These are phyloP conservation scores for Desmodesmus armatus DNA, from an alignment of 139 green algal species.

Conservation along the genomic window DNA sequence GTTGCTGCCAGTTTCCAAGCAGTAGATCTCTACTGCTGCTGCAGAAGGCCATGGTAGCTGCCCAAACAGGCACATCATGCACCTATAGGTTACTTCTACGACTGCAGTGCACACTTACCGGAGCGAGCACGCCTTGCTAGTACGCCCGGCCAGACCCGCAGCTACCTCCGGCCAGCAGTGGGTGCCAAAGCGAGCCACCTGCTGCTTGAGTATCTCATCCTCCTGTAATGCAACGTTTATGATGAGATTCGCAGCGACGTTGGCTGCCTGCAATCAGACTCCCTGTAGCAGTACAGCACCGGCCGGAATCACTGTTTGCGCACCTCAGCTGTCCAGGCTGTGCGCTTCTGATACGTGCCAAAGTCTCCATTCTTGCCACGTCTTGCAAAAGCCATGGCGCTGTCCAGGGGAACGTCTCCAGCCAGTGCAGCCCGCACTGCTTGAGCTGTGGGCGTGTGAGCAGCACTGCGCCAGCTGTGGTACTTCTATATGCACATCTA, in stretches of 20 bases:
- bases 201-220: constrained; percentile 32
- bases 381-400: neutral
- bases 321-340: constrained; percentile 43
- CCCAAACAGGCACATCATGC: too few relatives aligned
- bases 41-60: neutral
- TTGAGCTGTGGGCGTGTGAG: too few relatives aligned
- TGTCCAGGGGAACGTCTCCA: too few relatives aligned
- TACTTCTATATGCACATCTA: too few relatives aligned
- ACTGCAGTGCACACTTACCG: too few relatives aligned
- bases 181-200: constrained; percentile 39
- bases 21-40: too few relatives aligned
- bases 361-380: neutral
- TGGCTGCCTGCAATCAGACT: neutral
- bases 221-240: constrained; percentile 2
- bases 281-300: constrained; percentile 17
- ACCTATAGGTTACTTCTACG: too few relatives aligned
- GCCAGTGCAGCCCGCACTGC: too few relatives aligned
- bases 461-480: too few relatives aligned
- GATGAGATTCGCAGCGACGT: neutral
- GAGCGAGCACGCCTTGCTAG: constrained; percentile 42
- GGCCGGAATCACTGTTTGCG: neutral
- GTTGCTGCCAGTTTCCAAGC: too few relatives aligned
- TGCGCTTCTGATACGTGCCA: constrained; percentile 37
- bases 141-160: constrained; percentile 18
- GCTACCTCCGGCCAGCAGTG: constrained; percentile 45